These are phyloP conservation scores for Pseudocercospora vitis DNA, from an alignment of 2,329 filamentous ascomycete species.

Conservation along the genomic window DNA sequence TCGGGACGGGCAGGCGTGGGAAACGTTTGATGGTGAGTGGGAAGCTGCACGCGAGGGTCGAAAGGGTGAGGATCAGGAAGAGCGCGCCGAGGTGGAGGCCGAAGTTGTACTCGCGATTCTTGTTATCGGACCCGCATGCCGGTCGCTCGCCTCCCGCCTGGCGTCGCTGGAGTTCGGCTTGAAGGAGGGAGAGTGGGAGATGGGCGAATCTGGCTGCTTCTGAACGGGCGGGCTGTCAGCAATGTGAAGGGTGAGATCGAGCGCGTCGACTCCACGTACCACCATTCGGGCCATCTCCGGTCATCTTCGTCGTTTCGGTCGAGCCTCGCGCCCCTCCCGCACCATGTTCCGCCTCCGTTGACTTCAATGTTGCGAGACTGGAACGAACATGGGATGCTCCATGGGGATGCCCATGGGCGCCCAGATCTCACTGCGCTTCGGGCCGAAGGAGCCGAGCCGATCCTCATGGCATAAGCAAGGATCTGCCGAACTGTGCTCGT, in stretches of 20 bases:
- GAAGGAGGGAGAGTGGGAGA: slow-evolving; percentile 47
- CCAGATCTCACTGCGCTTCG: not conserved
- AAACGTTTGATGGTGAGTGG: slow-evolving; percentile 61
- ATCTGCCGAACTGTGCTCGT: slow-evolving; percentile 1
- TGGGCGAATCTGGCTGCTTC: slow-evolving; percentile 37
- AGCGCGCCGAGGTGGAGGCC: slow-evolving; percentile 59
- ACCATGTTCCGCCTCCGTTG: not conserved
- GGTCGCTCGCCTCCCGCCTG: slow-evolving; percentile 48
- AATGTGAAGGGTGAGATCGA: not conserved
- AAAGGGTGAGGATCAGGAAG: slow-evolving; percentile 57
- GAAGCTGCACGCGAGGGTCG: slow-evolving; percentile 60
- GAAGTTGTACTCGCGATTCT: slow-evolving; percentile 54
- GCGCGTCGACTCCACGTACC: slow-evolving; percentile 10
- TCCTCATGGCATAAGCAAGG: slow-evolving; percentile 9
- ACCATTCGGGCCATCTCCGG: slow-evolving; percentile 17
- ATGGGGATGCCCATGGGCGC: not conserved
- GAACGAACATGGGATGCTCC: too few relatives aligned
- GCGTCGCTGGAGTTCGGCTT: slow-evolving; percentile 52
- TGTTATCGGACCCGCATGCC: slow-evolving; percentile 53
- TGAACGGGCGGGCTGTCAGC: slow-evolving; percentile 21
- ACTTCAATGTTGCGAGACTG: not conserved
- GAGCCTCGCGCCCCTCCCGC: not conserved
- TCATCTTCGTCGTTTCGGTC: slow-evolving; percentile 19
- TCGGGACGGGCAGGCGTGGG: slow-evolving; percentile 60
- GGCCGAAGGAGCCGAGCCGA: not conserved